These are phyloP conservation scores for Monoraphidium neglectum DNA, from an alignment of 139 green algal genomes.

Conservation along the genomic window DNA sequence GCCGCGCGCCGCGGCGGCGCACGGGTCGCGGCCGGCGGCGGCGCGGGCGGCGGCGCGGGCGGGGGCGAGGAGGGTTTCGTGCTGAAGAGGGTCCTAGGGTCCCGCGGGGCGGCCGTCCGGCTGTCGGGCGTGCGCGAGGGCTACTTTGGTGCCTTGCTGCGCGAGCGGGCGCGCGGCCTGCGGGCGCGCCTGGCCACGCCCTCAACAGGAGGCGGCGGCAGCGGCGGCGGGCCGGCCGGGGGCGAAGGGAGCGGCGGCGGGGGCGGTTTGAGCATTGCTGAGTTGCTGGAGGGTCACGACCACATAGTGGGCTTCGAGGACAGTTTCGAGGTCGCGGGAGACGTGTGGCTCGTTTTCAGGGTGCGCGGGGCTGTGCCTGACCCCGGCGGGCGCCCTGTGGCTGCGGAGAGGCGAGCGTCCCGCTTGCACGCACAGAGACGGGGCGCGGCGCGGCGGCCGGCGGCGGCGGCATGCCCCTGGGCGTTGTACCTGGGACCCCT, in stretches of 20 bases:
- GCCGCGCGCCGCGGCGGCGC: neutral
- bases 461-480: too few relatives aligned
- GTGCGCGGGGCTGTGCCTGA: constrained; percentile 4
- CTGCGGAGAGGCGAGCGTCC: too few relatives aligned
- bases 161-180: neutral
- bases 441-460: too few relatives aligned
- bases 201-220: too few relatives aligned
- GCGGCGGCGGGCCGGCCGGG: constrained; percentile 1
- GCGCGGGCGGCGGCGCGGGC: constrained; percentile 56
- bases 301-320: constrained; percentile 29
- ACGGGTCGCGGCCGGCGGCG: constrained; percentile 65
- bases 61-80: constrained; percentile 33
- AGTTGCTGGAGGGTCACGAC: constrained; percentile 1
- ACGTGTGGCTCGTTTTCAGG: constrained; percentile 64
- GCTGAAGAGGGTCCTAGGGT: constrained; percentile 62
- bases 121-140: constrained; percentile 64
- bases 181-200: constrained; percentile 5
- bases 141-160: constrained; percentile 74
- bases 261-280: neutral
- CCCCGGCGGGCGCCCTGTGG: neutral
- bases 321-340: constrained; percentile 14
- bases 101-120: constrained; percentile 34
- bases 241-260: neutral
- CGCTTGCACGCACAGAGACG: too few relatives aligned
- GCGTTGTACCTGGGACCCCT: too few relatives aligned